These are phyloP conservation scores for Petunia axillaris DNA, from an alignment of 257 asterid species.

Conservation along the genomic window DNA sequence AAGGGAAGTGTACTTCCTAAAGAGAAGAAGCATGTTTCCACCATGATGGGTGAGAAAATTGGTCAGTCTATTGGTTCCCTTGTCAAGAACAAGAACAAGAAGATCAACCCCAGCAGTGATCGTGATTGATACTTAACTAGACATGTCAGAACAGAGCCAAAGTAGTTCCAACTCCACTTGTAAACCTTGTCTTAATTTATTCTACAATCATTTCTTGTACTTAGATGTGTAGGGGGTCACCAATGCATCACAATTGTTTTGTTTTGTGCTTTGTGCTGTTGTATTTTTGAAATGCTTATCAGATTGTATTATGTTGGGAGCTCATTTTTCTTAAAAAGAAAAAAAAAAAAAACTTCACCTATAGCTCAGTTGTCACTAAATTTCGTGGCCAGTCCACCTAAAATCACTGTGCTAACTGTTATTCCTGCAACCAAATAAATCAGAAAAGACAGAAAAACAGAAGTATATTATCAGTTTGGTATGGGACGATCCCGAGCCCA, in stretches of 20 bases:
- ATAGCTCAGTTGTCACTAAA: background rate
- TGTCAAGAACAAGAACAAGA: slow-evolving; percentile 20
- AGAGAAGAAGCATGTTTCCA: slow-evolving; percentile 25
- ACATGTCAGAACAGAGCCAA: background rate
- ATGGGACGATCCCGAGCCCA: too few species aligned
- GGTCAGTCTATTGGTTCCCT: slow-evolving; percentile 8
- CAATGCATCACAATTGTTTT: background rate
- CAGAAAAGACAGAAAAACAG: too few species aligned
- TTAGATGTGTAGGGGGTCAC: background rate
- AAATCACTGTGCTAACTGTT: background rate
- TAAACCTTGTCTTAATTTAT: background rate
- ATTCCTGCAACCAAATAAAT: too few species aligned
- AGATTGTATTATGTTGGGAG: background rate
- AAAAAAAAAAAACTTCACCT: background rate
- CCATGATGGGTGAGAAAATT: slow-evolving; percentile 20
- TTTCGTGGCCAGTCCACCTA: too few species aligned
- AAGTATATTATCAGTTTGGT: too few species aligned
- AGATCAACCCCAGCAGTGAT: background rate
- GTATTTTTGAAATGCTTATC: background rate
- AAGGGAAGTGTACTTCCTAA: slow-evolving; percentile 15
- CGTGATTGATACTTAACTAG: background rate
- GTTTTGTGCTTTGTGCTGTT: background rate
- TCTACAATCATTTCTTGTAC: background rate
- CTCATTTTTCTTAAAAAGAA: too few species aligned
- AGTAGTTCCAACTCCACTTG: background rate